Evolutionary conservation across 495 filamentous ascomycete species (phyloP).

Genomic region (Echria macrotheca): DNA sequence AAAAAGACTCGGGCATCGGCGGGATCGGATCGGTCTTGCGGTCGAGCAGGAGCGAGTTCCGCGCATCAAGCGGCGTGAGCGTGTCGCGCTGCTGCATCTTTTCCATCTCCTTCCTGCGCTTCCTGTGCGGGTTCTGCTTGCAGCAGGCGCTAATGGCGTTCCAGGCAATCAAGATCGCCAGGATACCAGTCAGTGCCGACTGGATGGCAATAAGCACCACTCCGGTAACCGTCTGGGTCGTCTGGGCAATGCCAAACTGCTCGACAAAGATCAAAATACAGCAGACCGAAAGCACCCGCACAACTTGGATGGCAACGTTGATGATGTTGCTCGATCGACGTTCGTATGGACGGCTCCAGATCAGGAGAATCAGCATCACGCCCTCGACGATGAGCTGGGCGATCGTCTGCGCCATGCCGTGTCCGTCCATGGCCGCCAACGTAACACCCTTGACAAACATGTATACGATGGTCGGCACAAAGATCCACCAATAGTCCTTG

Average conservation of each 20-base stretch:
- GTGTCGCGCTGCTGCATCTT: slow-evolving; percentile 79
- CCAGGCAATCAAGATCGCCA: slow-evolving; percentile 85
- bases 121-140: slow-evolving; percentile 84
- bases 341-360: slow-evolving; percentile 84
- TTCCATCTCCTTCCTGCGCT: slow-evolving; percentile 80
- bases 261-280: slow-evolving; percentile 94
- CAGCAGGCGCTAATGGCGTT: slow-evolving; percentile 80
- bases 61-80: slow-evolving; percentile 82
- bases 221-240: slow-evolving; percentile 88
- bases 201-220: slow-evolving; percentile 87
- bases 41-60: slow-evolving; percentile 78
- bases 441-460: slow-evolving; percentile 86
- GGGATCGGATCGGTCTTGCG: slow-evolving; percentile 24
- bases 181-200: slow-evolving; percentile 70
- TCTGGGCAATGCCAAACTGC: slow-evolving; percentile 82
- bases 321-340: slow-evolving; percentile 81
- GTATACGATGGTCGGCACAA: slow-evolving; percentile 86
- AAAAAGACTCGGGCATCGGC: slow-evolving; percentile 24
- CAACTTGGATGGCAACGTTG: slow-evolving; percentile 88
- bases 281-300: slow-evolving; percentile 84
- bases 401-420: slow-evolving; percentile 74
- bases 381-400: slow-evolving; percentile 78
- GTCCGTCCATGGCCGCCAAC: slow-evolving; percentile 80
- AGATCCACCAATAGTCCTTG: slow-evolving; percentile 92
- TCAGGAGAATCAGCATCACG: slow-evolving; percentile 60